These are phyloP conservation scores for Dactylis glomerata DNA, from an alignment of 176 grass and related monocot genomes.

Conservation along the genomic window DNA sequence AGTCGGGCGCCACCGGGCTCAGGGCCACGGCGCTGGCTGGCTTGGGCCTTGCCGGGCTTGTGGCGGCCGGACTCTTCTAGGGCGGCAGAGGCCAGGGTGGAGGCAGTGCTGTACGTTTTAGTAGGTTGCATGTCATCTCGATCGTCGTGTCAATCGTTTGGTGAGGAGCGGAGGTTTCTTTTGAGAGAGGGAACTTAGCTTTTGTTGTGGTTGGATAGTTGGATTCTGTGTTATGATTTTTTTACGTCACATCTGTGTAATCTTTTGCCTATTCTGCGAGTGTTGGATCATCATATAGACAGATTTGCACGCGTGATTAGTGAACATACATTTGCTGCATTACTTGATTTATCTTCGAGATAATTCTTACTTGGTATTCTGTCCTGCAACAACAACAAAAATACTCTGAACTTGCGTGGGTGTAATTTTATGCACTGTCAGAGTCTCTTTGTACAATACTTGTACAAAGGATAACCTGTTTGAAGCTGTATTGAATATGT, in stretches of 20 bases:
- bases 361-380: too few species aligned
- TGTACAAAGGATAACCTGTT: too few species aligned
- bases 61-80: conserved; percentile 51
- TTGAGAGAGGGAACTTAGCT: background rate
- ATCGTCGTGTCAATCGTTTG: conserved; percentile 17
- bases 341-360: background rate
- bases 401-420: too few species aligned
- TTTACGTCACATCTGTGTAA: background rate
- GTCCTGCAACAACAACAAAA: too few species aligned
- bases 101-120: conserved; percentile 60
- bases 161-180: conserved; percentile 26
- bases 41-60: conserved; percentile 32
- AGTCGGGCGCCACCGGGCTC: conserved; percentile 28
- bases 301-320: background rate
- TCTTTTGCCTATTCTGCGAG: background rate
- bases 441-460: too few species aligned
- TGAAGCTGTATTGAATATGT: too few species aligned
- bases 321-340: background rate
- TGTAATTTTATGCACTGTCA: too few species aligned
- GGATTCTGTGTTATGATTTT: background rate
- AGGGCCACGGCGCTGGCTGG: conserved; percentile 24
- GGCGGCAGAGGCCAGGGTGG: conserved; percentile 38
- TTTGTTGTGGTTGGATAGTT: conserved; percentile 20
- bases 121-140: conserved; percentile 34
- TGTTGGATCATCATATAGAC: background rate